These are phyloP conservation scores for Talaromyces piceae DNA, from an alignment of 2,329 filamentous ascomycete genomes.

Conservation along the genomic window DNA sequence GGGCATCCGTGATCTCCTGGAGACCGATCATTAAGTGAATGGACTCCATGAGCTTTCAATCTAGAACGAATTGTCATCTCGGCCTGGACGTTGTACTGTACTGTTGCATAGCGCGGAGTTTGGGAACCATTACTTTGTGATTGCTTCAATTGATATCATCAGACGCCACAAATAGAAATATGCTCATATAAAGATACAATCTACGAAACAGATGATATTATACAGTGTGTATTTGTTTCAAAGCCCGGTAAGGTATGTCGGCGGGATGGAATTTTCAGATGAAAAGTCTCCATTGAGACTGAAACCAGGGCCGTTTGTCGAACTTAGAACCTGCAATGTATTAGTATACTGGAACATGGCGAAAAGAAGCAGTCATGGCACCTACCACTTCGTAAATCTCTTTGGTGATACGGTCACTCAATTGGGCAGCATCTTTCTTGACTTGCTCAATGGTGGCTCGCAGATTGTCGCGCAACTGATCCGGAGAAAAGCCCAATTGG, in stretches of 20 bases:
- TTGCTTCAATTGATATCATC: constrained; percentile 28
- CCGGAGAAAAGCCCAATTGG: constrained; percentile 79
- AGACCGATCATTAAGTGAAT: constrained; percentile 51
- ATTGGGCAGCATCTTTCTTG: constrained; percentile 64
- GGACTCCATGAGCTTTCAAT: constrained; percentile 43
- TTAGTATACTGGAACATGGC: constrained; percentile 18
- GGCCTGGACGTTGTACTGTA: neutral
- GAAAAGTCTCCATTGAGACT: constrained; percentile 74
- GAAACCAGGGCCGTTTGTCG: constrained; percentile 79
- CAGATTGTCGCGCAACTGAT: constrained; percentile 79
- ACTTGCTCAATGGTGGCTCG: constrained; percentile 66
- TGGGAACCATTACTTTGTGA: constrained; percentile 14
- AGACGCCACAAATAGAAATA: constrained; percentile 34
- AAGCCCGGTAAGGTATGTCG: constrained; percentile 37
- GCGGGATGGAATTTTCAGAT: constrained; percentile 51
- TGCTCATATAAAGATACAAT: constrained; percentile 32
- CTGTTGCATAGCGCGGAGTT: constrained; percentile 44
- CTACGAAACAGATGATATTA: constrained; percentile 27
- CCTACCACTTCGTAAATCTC: constrained; percentile 63
- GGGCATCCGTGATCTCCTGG: constrained; percentile 55
- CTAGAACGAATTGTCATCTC: constrained; percentile 13
- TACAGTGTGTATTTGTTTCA: constrained; percentile 44
- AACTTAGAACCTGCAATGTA: constrained; percentile 60
- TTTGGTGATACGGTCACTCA: constrained; percentile 61
- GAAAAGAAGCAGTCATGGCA: constrained; percentile 13